Evolutionary conservation across 129 eudicot species (phyloP).

Genomic region (Mikania micrantha): DNA sequence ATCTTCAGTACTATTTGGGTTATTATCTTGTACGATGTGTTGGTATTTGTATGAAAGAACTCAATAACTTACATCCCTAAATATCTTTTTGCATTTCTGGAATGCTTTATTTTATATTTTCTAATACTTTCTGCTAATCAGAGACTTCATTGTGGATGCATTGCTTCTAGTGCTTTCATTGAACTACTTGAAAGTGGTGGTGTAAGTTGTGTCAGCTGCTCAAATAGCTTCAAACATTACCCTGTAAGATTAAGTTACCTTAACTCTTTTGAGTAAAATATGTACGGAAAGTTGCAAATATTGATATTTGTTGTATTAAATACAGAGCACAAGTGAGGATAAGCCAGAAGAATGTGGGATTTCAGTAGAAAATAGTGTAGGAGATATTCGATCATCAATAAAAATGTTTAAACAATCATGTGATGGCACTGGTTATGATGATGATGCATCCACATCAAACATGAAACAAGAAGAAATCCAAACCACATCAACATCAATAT

Average conservation of each 20-base stretch:
- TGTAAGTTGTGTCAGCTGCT: conserved; percentile 57
- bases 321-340: conserved; percentile 50
- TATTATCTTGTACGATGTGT: too few species aligned
- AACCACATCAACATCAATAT: conserved; percentile 26
- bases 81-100: not conserved
- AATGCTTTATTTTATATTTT: not conserved
- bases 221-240: conserved; percentile 27
- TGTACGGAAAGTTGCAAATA: not conserved
- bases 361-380: conserved; percentile 34
- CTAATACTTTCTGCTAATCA: conserved; percentile 28
- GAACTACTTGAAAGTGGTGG: conserved; percentile 79
- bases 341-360: conserved; percentile 36
- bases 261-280: not conserved
- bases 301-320: conserved; percentile 19
- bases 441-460: conserved; percentile 28
- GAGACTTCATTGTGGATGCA: conserved; percentile 98
- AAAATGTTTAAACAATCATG: conserved; percentile 33
- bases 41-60: not conserved
- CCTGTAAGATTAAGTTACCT: conserved; percentile 48
- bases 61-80: not conserved
- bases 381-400: conserved; percentile 24
- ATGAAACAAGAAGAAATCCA: conserved; percentile 52
- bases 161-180: conserved; percentile 76
- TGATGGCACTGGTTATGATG: conserved; percentile 25
- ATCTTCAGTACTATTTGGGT: not conserved